A percentile compares a stretch with the other conserved stretches of the same genome.
phyloP scores from a whole-genome alignment of 495 filamentous ascomycete species.

The Glonium stellatum region DNA sequence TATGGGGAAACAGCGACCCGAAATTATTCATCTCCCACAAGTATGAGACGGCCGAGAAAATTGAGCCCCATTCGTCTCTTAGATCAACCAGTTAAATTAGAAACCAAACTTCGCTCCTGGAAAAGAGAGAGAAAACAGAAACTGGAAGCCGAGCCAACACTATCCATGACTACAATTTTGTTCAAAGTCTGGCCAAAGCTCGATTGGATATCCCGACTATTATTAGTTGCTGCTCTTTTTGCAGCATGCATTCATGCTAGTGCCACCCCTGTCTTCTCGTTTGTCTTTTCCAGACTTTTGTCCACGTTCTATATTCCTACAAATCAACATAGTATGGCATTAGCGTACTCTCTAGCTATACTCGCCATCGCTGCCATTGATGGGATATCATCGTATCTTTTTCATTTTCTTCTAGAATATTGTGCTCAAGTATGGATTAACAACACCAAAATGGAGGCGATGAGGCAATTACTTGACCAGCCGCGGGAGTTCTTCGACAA shows the following conservation, averaged over 20 bases:
- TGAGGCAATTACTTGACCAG: constrained; percentile 68
- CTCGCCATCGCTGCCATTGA: constrained; percentile 63
- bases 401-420: constrained; percentile 63
- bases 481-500: constrained; percentile 79
- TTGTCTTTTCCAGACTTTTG: constrained; percentile 67
- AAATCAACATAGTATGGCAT: constrained; percentile 41
- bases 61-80: not conserved
- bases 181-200: constrained; percentile 67
- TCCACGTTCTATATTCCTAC: constrained; percentile 54
- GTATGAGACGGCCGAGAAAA: not conserved
- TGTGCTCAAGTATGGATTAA: constrained; percentile 77
- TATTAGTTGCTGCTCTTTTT: constrained; percentile 55
- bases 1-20: not conserved
- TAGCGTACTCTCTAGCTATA: constrained; percentile 63
- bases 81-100: constrained; percentile 6
- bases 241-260: constrained; percentile 58
- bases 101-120: not conserved
- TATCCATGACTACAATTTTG: constrained; percentile 47
- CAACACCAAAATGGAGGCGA: constrained; percentile 56
- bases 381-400: constrained; percentile 54
- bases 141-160: not conserved
- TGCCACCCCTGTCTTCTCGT: constrained; percentile 71
- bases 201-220: constrained; percentile 41
- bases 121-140: not conserved
- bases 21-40: not conserved